Conservation (phyloP, 352 stramenopile species). For the Globisporangium paddicum region DNA sequence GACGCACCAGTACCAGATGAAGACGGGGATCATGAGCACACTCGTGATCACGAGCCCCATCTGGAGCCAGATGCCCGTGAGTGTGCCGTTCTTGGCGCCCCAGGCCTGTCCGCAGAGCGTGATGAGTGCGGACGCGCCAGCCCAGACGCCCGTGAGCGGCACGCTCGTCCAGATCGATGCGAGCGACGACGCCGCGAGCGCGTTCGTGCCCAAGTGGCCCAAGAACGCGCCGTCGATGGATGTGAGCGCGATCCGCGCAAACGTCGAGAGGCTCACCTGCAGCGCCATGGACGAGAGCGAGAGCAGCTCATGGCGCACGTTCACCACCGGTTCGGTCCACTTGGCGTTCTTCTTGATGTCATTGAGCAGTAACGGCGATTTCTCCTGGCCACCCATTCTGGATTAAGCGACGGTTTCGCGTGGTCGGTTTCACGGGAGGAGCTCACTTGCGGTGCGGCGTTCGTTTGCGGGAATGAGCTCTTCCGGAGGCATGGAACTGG, state of each 20-base stretch:
- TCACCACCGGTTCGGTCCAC: conserved; percentile 19
- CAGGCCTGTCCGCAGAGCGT: conserved; percentile 37
- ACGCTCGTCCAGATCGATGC: conserved; percentile 74
- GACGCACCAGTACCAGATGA: conserved; percentile 41
- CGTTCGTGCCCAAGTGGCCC: conserved; percentile 64
- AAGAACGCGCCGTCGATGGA: conserved; percentile 79
- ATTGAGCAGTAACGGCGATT: conserved; percentile 8
- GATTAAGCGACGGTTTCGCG: background rate
- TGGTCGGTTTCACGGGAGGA: background rate
- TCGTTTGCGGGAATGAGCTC: conserved; percentile 9
- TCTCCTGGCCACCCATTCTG: conserved; percentile 6
- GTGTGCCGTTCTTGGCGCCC: conserved; percentile 28
- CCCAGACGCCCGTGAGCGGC: conserved; percentile 65
- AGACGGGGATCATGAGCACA: conserved; percentile 28
- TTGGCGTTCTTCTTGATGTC: background rate
- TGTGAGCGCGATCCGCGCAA: conserved; percentile 73
- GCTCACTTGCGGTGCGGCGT: background rate
- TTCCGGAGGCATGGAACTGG: background rate
- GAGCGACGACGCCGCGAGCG: conserved; percentile 69
- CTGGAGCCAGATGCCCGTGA: conserved; percentile 36
- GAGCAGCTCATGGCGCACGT: conserved; percentile 55
- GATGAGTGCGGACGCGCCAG: conserved; percentile 59
- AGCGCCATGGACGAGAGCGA: conserved; percentile 71
- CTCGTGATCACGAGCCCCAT: conserved; percentile 28
- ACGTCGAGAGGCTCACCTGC: conserved; percentile 75